A percentile compares a stretch with the other conserved stretches of the same genome.
phyloP scores from a whole-genome alignment of 176 grass and related monocot genomes.

The Aegilops tauschii region DNA sequence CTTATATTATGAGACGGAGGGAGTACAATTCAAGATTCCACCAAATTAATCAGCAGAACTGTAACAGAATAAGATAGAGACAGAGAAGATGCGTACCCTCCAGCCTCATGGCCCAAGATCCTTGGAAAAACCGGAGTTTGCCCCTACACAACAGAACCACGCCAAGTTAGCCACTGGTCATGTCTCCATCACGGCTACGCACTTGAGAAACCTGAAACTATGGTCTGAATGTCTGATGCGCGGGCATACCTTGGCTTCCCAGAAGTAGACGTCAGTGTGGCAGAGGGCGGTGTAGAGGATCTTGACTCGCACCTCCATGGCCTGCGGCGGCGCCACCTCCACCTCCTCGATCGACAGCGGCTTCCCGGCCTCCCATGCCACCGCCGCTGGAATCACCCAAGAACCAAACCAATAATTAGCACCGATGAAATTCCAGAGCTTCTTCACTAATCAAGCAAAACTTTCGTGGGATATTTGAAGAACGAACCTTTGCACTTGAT shows the following conservation, averaged over 20 bases:
- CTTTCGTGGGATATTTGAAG: background rate
- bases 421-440: background rate
- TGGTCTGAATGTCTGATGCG: background rate
- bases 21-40: too few relatives aligned
- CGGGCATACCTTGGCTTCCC: conserved; percentile 75
- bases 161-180: background rate
- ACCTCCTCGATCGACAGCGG: conserved; percentile 85
- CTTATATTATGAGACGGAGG: too few relatives aligned
- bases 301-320: conserved; percentile 90
- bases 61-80: background rate
- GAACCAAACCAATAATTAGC: background rate
- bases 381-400: conserved; percentile 52
- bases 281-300: conserved; percentile 81
- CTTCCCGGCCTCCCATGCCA: conserved; percentile 89
- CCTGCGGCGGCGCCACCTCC: conserved; percentile 83
- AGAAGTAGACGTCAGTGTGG: conserved; percentile 95
- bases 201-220: background rate
- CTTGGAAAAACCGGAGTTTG: conserved; percentile 87
- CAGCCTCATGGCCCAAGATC: conserved; percentile 89
- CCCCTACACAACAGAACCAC: conserved; percentile 38
- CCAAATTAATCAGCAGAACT: too few relatives aligned
- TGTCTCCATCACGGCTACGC: background rate
- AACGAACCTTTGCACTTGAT: conserved; percentile 76
- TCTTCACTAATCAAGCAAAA: background rate
- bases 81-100: conserved; percentile 48